Percentiles rank a stretch among this genome's conserved stretches.
Evolutionary conservation across 805 yeast species (phyloP).

Genomic region (Ogataea sp.): DNA sequence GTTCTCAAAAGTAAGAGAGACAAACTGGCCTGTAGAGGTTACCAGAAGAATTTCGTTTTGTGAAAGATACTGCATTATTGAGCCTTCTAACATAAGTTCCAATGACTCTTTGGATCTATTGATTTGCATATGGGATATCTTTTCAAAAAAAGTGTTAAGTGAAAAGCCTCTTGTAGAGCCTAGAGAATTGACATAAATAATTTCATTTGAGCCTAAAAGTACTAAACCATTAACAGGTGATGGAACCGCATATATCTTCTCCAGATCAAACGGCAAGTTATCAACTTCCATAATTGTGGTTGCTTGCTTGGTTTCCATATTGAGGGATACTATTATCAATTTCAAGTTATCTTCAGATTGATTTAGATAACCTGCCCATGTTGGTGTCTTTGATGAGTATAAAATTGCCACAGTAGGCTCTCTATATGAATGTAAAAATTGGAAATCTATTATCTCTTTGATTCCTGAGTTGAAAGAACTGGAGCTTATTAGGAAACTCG

Average conservation of each 20-base stretch:
- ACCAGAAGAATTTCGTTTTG: constrained; percentile 31
- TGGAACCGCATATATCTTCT: constrained; percentile 52
- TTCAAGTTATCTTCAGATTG: constrained; percentile 53
- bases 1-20: constrained; percentile 22
- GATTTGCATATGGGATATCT: constrained; percentile 30
- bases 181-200: constrained; percentile 72
- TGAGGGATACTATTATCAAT: constrained; percentile 60
- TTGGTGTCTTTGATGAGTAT: constrained; percentile 26
- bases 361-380: constrained; percentile 76
- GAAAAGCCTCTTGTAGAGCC: constrained; percentile 60
- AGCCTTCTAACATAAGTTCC: constrained; percentile 48
- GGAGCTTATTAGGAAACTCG: constrained; percentile 55
- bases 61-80: constrained; percentile 28
- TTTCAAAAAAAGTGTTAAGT: constrained; percentile 45
- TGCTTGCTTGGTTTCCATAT: constrained; percentile 45
- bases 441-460: constrained; percentile 58
- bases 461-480: constrained; percentile 48
- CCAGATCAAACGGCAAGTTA: constrained; percentile 68
- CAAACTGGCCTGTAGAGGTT: constrained; percentile 35
- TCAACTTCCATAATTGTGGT: constrained; percentile 61
- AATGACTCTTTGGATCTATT: constrained; percentile 39
- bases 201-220: constrained; percentile 64
- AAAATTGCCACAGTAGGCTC: constrained; percentile 59
- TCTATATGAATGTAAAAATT: constrained; percentile 63
- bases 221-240: constrained; percentile 65